Percentiles rank a stretch among this genome's conserved stretches.
Evolutionary conservation across 495 filamentous ascomycete genomes (phyloP).

Genomic region (Halenospora varia): DNA sequence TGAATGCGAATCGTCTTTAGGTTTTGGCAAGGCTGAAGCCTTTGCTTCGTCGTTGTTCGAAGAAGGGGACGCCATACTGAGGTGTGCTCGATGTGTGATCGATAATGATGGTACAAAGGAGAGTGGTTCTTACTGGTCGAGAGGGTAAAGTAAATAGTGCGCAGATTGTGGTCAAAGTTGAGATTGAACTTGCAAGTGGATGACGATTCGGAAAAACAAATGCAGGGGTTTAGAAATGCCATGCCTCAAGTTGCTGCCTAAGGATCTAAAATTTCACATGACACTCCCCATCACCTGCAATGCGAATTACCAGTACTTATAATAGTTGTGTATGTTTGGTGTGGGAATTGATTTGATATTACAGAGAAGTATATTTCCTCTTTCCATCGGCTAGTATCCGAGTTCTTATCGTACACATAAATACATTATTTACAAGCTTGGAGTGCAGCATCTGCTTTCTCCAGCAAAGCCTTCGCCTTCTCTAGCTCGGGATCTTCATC

Average conservation of each 20-base stretch:
- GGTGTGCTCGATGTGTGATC: too few relatives aligned
- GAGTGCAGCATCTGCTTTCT: conserved; percentile 39
- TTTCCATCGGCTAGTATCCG: neutral
- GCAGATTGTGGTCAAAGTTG: neutral
- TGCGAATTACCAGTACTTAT: too few relatives aligned
- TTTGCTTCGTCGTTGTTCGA: too few relatives aligned
- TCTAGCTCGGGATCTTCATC: conserved; percentile 43
- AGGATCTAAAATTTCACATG: neutral
- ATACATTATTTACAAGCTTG: conserved; percentile 29
- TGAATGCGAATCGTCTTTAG: too few relatives aligned
- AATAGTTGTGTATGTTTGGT: too few relatives aligned
- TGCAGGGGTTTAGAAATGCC: neutral
- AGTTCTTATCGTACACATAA: neutral
- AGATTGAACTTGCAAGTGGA: neutral
- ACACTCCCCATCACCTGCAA: neutral
- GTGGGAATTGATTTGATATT: too few relatives aligned
- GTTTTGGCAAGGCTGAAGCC: too few relatives aligned
- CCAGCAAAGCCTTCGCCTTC: conserved; percentile 51
- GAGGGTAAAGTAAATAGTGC: too few relatives aligned
- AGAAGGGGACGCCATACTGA: too few relatives aligned
- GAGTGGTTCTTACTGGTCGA: too few relatives aligned
- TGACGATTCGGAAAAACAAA: neutral
- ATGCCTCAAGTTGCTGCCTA: neutral
- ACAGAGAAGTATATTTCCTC: too few relatives aligned
- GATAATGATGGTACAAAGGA: too few relatives aligned